Conservation (phyloP, 768 basidiomycete genomes). For the Agaricus subrufescens region DNA sequence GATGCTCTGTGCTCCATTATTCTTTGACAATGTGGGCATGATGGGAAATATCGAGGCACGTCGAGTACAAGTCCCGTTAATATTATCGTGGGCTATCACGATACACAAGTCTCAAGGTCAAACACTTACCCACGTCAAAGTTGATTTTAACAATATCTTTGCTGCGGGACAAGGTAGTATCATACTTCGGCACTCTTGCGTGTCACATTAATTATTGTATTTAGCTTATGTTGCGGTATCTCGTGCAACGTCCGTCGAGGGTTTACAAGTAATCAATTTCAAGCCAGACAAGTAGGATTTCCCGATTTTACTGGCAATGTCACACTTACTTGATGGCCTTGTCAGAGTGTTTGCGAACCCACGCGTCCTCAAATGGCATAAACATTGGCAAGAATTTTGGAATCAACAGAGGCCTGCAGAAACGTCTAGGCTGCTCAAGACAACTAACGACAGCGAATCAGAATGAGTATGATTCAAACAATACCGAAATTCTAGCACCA, state of each 20-base stretch:
- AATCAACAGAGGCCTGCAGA: neutral
- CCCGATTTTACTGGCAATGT: neutral
- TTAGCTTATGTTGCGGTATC: conserved; percentile 68
- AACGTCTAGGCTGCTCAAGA: neutral
- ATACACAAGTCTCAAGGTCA: conserved; percentile 92
- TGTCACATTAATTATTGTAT: neutral
- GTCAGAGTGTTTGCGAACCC: conserved; percentile 8
- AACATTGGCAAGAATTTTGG: neutral
- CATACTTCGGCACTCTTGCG: no score
- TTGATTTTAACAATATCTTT: conserved; percentile 69
- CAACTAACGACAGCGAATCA: neutral
- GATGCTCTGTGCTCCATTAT: conserved; percentile 48
- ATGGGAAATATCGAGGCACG: conserved; percentile 53
- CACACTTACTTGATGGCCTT: neutral
- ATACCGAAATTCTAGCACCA: neutral
- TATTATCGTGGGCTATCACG: conserved; percentile 76
- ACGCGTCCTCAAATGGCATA: conserved; percentile 11
- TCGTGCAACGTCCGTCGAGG: conserved; percentile 58
- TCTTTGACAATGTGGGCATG: conserved; percentile 54
- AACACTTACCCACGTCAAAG: conserved; percentile 74
- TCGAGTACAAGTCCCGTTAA: conserved; percentile 51
- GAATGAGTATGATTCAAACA: neutral
- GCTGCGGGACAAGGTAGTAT: conserved; percentile 70
- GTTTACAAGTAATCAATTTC: conserved; percentile 60
- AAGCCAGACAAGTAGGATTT: conserved; percentile 45